Percentiles rank a stretch among this genome's conserved stretches.
Evolutionary conservation across 495 filamentous ascomycete species (phyloP).

Genomic region (Aspergillus diversus): DNA sequence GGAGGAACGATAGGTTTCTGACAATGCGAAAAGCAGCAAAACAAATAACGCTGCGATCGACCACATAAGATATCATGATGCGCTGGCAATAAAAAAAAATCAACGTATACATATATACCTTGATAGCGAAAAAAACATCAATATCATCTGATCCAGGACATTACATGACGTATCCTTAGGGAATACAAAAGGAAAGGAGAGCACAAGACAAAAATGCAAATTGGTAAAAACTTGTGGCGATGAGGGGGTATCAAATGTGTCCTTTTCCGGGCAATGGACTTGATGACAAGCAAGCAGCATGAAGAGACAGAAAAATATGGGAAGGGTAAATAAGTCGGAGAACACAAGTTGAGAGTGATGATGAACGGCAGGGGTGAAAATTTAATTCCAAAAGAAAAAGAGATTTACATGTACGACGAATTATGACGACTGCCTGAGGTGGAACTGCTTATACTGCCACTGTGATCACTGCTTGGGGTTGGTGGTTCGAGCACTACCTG

Average conservation of each 20-base stretch:
- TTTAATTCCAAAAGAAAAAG: slow-evolving; percentile 4
- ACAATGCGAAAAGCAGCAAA: too few species aligned
- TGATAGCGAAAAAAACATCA: too few species aligned
- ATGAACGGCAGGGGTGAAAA: not conserved
- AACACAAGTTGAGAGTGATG: not conserved
- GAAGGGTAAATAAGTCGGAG: too few species aligned
- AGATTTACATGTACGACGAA: slow-evolving; percentile 35
- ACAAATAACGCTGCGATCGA: too few species aligned
- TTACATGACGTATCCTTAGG: too few species aligned
- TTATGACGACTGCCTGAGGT: slow-evolving; percentile 38
- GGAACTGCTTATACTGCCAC: slow-evolving; percentile 36
- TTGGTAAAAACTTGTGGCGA: not conserved
- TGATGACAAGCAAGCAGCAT: slow-evolving; percentile 3
- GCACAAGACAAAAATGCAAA: not conserved
- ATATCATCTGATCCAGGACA: too few species aligned
- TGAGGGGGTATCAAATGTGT: slow-evolving; percentile 27
- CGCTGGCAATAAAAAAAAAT: too few species aligned
- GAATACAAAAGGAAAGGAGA: not conserved
- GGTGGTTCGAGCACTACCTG: slow-evolving; percentile 60
- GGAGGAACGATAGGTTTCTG: too few species aligned
- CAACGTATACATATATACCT: too few species aligned
- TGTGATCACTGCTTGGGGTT: slow-evolving; percentile 49
- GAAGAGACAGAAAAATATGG: not conserved
- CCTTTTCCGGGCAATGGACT: slow-evolving; percentile 5
- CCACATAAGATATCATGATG: too few species aligned